Percentiles rank a stretch among this genome's conserved stretches.
Evolutionary conservation across 805 yeast genomes (phyloP).

Genomic region (Candida ulmi): DNA sequence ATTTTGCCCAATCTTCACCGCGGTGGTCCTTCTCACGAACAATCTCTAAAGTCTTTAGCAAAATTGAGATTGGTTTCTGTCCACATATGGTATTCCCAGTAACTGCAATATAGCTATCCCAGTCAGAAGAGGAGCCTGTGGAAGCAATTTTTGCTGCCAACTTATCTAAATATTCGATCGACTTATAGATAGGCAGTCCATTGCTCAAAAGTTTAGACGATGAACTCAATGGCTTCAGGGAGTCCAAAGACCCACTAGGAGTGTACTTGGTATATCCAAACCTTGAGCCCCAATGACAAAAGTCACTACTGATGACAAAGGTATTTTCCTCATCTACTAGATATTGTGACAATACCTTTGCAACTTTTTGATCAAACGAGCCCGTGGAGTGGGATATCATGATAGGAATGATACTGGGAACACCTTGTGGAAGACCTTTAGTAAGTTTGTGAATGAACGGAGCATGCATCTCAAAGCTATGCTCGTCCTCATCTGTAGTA

Average conservation of each 20-base stretch:
- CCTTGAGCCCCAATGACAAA: slow-evolving; percentile 88
- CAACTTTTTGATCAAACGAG: slow-evolving; percentile 38
- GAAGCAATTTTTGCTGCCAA: slow-evolving; percentile 62
- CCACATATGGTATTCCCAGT: slow-evolving; percentile 96
- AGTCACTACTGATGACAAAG: slow-evolving; percentile 82
- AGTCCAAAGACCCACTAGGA: slow-evolving; percentile 9
- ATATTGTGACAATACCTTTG: slow-evolving; percentile 44
- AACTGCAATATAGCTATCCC: slow-evolving; percentile 58
- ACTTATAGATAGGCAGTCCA: slow-evolving; percentile 51
- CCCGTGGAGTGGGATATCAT: slow-evolving; percentile 63
- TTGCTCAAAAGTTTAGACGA: slow-evolving; percentile 2
- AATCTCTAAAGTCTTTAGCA: slow-evolving; percentile 50
- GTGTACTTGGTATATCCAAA: slow-evolving; percentile 56
- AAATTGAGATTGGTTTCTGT: slow-evolving; percentile 67
- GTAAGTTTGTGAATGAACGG: slow-evolving; percentile 61
- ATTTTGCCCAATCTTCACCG: slow-evolving; percentile 24
- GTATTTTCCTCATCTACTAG: slow-evolving; percentile 51
- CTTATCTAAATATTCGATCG: slow-evolving; percentile 71
- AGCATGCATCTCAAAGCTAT: slow-evolving; percentile 91
- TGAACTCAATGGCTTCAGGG: slow-evolving; percentile 9
- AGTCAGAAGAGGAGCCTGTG: slow-evolving; percentile 47
- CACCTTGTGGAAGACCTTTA: slow-evolving; percentile 24
- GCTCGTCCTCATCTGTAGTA: slow-evolving; percentile 75
- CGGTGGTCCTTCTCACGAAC: slow-evolving; percentile 12
- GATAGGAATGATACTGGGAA: slow-evolving; percentile 64